Evolutionary conservation across 495 filamentous ascomycete genomes (phyloP).

Genomic region (Annulohypoxylon stygium): DNA sequence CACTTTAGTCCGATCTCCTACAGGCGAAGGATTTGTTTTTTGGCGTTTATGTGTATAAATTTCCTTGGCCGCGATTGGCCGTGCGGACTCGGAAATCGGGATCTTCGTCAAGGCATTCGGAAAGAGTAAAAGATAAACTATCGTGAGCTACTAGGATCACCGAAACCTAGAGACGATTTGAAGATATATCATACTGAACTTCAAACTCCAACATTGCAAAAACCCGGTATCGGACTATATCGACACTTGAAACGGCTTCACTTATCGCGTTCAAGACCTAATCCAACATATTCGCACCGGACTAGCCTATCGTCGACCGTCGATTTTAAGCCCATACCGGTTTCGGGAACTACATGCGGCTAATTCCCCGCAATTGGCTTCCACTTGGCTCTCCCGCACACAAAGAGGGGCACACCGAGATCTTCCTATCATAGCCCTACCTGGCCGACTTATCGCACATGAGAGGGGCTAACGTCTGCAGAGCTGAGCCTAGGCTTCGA

Average conservation of each 20-base stretch:
- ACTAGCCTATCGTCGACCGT: slow-evolving; percentile 22
- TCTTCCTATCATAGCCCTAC: slow-evolving; percentile 40
- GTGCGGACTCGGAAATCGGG: slow-evolving; percentile 41
- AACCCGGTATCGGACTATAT: slow-evolving; percentile 46
- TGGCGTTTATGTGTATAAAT: slow-evolving; percentile 3
- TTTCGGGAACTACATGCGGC: slow-evolving; percentile 50
- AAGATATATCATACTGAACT: slow-evolving; percentile 17
- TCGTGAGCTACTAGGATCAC: slow-evolving; percentile 15
- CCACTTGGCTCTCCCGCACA: slow-evolving; percentile 33
- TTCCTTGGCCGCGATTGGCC: slow-evolving; percentile 1
- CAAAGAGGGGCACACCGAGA: slow-evolving; percentile 39
- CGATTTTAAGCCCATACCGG: slow-evolving; percentile 35
- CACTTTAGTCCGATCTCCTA: slow-evolving; percentile 13
- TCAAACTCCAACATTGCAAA: background rate
- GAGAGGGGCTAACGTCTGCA: slow-evolving; percentile 31
- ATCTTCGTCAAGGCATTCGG: slow-evolving; percentile 46
- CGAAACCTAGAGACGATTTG: background rate
- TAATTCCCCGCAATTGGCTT: slow-evolving; percentile 47
- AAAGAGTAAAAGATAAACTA: slow-evolving; percentile 36
- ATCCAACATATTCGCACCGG: slow-evolving; percentile 29
- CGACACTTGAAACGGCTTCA: slow-evolving; percentile 5
- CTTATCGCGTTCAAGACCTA: slow-evolving; percentile 22
- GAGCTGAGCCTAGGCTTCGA: slow-evolving; percentile 33
- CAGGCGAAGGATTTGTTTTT: slow-evolving; percentile 21
- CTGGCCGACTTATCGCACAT: slow-evolving; percentile 38